Evolutionary conservation across 371 early-diverging fungal species (phyloP).

Genomic region (Syncephalis fuscata): DNA sequence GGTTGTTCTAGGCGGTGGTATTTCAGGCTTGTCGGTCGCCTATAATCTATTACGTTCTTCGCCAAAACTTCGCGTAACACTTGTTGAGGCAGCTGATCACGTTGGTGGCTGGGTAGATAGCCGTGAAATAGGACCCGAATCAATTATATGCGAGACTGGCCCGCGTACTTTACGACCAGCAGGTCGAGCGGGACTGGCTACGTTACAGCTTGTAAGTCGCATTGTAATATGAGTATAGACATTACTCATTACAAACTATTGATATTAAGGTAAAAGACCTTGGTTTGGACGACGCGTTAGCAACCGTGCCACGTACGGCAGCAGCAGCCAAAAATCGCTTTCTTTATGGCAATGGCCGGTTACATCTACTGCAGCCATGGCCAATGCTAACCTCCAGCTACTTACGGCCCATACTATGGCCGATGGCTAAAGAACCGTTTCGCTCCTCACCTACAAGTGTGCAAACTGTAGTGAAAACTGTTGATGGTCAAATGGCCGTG

Average conservation of each 20-base stretch:
- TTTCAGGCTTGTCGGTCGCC: slow-evolving; percentile 78
- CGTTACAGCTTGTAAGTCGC: slow-evolving; percentile 56
- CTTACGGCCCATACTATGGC: neutral
- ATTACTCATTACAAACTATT: too few species aligned
- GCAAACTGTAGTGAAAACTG: slow-evolving; percentile 1
- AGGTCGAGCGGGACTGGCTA: slow-evolving; percentile 47
- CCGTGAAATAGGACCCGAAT: slow-evolving; percentile 19
- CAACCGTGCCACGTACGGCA: slow-evolving; percentile 41
- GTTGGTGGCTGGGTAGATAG: slow-evolving; percentile 82
- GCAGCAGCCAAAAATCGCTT: slow-evolving; percentile 67
- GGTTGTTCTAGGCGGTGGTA: slow-evolving; percentile 72
- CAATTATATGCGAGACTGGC: slow-evolving; percentile 56
- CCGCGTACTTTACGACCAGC: slow-evolving; percentile 74
- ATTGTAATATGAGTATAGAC: neutral
- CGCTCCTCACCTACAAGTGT: slow-evolving; percentile 23
- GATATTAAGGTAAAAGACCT: slow-evolving; percentile 36
- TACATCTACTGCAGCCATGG: slow-evolving; percentile 29
- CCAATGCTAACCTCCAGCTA: neutral
- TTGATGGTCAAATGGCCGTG: slow-evolving; percentile 1
- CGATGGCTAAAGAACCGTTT: neutral
- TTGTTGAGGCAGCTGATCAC: slow-evolving; percentile 56
- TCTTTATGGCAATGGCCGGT: slow-evolving; percentile 47
- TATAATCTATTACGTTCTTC: slow-evolving; percentile 53
- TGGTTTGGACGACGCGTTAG: slow-evolving; percentile 27
- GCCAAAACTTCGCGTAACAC: slow-evolving; percentile 27